phyloP scores from a whole-genome alignment of 208 protist species.

The Trypanosoma grayi region DNA sequence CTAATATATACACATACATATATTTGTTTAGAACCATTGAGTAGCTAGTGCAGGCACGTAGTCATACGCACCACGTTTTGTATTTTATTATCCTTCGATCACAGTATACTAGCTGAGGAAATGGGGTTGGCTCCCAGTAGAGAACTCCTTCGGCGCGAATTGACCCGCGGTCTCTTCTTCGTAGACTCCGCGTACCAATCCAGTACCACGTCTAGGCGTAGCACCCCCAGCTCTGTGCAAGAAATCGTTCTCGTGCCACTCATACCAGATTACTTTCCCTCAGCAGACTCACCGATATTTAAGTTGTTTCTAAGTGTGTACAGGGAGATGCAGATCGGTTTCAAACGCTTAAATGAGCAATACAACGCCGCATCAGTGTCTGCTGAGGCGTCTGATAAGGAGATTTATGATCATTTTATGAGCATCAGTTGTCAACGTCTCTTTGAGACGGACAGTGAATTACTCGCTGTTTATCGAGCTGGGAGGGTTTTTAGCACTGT shows the following conservation, averaged over 20 bases:
- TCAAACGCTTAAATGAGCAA: conserved; percentile 6
- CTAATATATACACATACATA: conserved; percentile 13
- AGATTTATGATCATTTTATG: conserved; percentile 66
- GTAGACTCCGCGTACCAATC: not conserved
- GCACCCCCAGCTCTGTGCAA: not conserved
- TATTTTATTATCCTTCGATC: too few relatives aligned
- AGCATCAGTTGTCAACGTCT: conserved; percentile 51
- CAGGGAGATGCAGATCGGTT: conserved; percentile 30
- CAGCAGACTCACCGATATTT: conserved; percentile 37
- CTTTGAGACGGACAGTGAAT: conserved; percentile 61
- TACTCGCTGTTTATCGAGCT: conserved; percentile 41
- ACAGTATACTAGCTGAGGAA: too few relatives aligned
- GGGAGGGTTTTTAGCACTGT: conserved; percentile 53
- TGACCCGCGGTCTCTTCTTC: not conserved
- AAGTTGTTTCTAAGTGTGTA: conserved; percentile 47
- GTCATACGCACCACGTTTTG: not conserved
- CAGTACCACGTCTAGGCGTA: not conserved
- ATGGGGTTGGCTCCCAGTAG: conserved; percentile 11
- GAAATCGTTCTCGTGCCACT: conserved; percentile 62
- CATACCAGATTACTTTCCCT: conserved; percentile 65
- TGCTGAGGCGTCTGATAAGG: conserved; percentile 29
- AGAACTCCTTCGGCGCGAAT: not conserved
- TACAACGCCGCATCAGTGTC: conserved; percentile 23
- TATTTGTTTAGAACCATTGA: conserved; percentile 5
- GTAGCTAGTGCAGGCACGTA: not conserved